Percentiles rank a stretch among this genome's conserved stretches.
These are phyloP conservation scores for Fusarium penzigii DNA, from an alignment of 2,329 filamentous ascomycete species.

Conservation along the genomic window DNA sequence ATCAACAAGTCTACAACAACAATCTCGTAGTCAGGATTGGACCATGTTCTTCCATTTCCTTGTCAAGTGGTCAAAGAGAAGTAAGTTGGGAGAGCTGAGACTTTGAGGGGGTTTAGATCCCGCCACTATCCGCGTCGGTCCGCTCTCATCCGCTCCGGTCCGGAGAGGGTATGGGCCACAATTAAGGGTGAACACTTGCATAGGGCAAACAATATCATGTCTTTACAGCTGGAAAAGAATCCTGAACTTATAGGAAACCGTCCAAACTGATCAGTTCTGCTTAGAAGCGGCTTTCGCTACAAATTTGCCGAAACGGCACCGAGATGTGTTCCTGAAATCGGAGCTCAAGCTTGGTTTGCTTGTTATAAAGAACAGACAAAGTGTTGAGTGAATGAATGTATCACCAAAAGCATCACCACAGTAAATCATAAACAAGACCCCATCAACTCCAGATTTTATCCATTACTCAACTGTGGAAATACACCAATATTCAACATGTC, in stretches of 20 bases:
- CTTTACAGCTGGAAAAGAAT: not conserved
- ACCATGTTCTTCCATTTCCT: not conserved
- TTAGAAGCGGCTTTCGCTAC: not conserved
- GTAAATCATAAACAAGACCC: not conserved
- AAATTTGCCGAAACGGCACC: slow-evolving; percentile 4
- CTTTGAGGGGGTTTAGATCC: not conserved
- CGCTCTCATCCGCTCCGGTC: slow-evolving; percentile 1
- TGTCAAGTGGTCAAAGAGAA: not conserved
- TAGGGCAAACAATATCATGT: not conserved
- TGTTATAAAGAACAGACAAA: slow-evolving; percentile 4
- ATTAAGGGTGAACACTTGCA: not conserved
- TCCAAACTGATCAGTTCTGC: not conserved
- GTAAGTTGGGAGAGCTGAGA: not conserved
- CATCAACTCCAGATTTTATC: not conserved
- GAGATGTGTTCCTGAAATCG: slow-evolving; percentile 3
- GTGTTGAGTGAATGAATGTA: not conserved
- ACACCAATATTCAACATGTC: slow-evolving; percentile 9
- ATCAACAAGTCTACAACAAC: not conserved
- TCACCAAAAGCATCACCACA: not conserved
- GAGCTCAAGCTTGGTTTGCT: not conserved
- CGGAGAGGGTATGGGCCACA: not conserved
- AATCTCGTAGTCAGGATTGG: not conserved
- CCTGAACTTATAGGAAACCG: not conserved
- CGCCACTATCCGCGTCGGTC: slow-evolving; percentile 14
- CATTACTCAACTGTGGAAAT: not conserved